Percentiles rank a stretch among this genome's conserved stretches.
Conservation (phyloP, 169 alveolate genomes). For the Perkinsus marinus region DNA sequence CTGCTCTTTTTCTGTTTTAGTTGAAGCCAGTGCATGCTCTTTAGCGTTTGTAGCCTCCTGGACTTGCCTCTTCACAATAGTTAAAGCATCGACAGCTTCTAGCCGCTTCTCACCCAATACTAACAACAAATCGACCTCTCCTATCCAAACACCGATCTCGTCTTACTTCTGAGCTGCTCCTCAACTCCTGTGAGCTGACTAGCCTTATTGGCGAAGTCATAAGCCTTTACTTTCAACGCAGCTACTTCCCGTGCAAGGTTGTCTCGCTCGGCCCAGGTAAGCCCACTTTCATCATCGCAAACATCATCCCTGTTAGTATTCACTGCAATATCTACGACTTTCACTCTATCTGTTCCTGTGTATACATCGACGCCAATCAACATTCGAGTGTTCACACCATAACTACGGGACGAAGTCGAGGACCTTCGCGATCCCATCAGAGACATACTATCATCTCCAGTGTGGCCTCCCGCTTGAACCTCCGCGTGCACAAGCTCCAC, state of each 20-base stretch:
- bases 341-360: not conserved
- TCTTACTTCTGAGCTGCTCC: not conserved
- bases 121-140: not conserved
- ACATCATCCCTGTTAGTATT: not conserved
- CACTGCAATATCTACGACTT: not conserved
- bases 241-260: not conserved
- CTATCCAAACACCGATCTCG: not conserved
- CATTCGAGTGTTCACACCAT: not conserved
- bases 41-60: not conserved
- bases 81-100: not conserved
- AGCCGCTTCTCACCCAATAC: not conserved
- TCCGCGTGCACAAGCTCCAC: too few relatives aligned
- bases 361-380: not conserved
- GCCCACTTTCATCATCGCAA: not conserved
- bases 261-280: not conserved
- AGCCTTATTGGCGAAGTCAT: not conserved
- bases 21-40: not conserved
- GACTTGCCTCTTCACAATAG: not conserved
- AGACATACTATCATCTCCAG: too few relatives aligned
- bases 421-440: not conserved
- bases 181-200: not conserved
- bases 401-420: not conserved
- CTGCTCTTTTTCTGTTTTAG: not conserved
- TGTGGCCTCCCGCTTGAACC: too few relatives aligned
- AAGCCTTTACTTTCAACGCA: not conserved